Evolutionary conservation across 1,284 basidiomycete genomes (phyloP), one percentile per base, ranked within the genome.

Genomic region (Puccinia coronata): DNA sequence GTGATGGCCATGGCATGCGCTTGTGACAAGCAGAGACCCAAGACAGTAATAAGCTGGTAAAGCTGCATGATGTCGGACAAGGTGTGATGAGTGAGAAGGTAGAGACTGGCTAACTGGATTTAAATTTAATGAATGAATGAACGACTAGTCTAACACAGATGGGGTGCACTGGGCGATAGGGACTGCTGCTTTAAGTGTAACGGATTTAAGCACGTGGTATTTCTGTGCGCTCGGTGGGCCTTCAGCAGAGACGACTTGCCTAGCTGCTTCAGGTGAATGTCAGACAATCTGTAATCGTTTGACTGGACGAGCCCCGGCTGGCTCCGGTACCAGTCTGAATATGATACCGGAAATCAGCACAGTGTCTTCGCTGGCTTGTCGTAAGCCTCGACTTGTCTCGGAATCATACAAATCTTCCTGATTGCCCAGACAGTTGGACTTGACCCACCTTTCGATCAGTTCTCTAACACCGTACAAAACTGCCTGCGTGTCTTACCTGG

Each of bases 21-120:
- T 47, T 49, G 41, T 31, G 41, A 47, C 1, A 69, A 28, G 67
- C n/a, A 43, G 28, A 69, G 41, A 11, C 41, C 41, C 67, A 49
- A 49, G 47, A 69, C 67, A 41, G 67, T 69, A 16, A 69, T 34
- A 28, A 69, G n/a, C 12, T 69, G 67, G 47, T 23, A 34, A 34
- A 69, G 25, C 25, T 69, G 41, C 67, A 69, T 69, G 25, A 39
- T 39, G 41, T 49, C 8, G 25, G 20, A 67, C 39, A n/a, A 43
- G 23, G 16, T 25, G n/a, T 28, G 41, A 41, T 43, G 39, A 67
- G 36, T 61, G 16, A n/a, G 16, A 18, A 20, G 36, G 18, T 63
- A 39, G 59, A 39, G 59, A 34, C 11, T 31, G 34, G 59, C 16
- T 2, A 39, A 39, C 25, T 39, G 34, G 34, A 34, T 34, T 59